Evolutionary conservation across 140 eudicot genomes (phyloP).

Genomic region (Ambrosia hybrid): DNA sequence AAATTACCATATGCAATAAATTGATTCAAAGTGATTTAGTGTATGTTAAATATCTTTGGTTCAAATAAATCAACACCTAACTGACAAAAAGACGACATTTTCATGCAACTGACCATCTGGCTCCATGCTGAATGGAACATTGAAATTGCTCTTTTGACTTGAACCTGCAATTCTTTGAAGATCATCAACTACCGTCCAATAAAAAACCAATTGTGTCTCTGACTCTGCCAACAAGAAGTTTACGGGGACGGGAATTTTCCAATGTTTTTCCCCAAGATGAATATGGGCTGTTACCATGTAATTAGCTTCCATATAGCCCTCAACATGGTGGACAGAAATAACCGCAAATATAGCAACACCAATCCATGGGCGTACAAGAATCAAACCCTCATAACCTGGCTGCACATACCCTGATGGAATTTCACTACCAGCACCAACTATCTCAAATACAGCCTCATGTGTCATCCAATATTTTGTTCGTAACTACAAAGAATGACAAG

Average conservation of each 20-base stretch:
- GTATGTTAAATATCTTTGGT: neutral
- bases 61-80: neutral
- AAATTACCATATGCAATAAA: slow-evolving; percentile 12
- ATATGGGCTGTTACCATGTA: slow-evolving; percentile 19
- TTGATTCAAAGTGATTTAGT: neutral
- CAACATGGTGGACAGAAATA: neutral
- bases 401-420: slow-evolving; percentile 6
- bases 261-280: slow-evolving; percentile 9
- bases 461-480: neutral
- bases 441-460: slow-evolving; percentile 25
- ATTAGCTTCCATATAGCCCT: slow-evolving; percentile 14
- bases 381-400: neutral
- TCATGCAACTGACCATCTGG: slow-evolving; percentile 15
- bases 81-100: neutral
- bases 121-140: slow-evolving; percentile 17
- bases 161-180: neutral
- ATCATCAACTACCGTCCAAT: slow-evolving; percentile 9
- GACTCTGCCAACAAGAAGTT: slow-evolving; percentile 13
- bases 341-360: slow-evolving; percentile 28
- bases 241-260: slow-evolving; percentile 5
- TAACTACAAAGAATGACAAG: neutral
- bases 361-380: slow-evolving; percentile 8
- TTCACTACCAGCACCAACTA: slow-evolving; percentile 21
- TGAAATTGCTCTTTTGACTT: neutral
- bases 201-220: slow-evolving; percentile 23